Evolutionary conservation across 495 filamentous ascomycete species (phyloP), one percentile per base, ranked within the genome.

Genomic region (Aspergillus campestris): DNA sequence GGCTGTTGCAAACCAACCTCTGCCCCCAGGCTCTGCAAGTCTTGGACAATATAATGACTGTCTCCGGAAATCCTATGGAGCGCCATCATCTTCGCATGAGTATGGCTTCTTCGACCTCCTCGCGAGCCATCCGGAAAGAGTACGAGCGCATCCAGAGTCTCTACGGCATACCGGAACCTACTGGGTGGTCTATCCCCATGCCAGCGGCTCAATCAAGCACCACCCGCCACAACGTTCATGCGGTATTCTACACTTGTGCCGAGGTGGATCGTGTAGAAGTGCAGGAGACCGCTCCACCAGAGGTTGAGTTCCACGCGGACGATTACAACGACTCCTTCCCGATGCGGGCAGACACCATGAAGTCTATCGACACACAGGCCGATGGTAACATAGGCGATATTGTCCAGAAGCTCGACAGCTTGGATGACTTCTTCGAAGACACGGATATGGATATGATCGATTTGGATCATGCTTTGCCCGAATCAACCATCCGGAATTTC

Each of bases 1-100:
- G 91, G 34, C 77, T 99, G 34, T 66, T 99, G 15, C 89, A 95
- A 58, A 95, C 92, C 0, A 87, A 95, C 45, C 89, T 89, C 51
- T 95, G 89, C 60, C 85, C 88, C 50, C 86, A 92, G 58, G 91
- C 92, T 12, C 64, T 99, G 10, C 81, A 87, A 41, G 89, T 97
- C 9, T 69, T 99, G 42, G 92, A 97, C 60, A 83, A 94, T 45
- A 90, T 96, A 58, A 88, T 96, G 77, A 86, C 82, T 28, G 90
- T 99, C 71, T 86, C 89, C 0, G 87, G 87, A 0, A 94, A 89
- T 13, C 82, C 89, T 2, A 87, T 94, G 79, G 91, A 95, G 65
- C 84, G 83, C 47, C 87, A 95, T 53, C 89, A 96, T 53, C 69
- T 99, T 35, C 80, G 92, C 15, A 99, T 97, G 92, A 95, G 88